Evolutionary conservation across 2,329 filamentous ascomycete genomes (phyloP).

Genomic region (Thielaviopsis musarum): DNA sequence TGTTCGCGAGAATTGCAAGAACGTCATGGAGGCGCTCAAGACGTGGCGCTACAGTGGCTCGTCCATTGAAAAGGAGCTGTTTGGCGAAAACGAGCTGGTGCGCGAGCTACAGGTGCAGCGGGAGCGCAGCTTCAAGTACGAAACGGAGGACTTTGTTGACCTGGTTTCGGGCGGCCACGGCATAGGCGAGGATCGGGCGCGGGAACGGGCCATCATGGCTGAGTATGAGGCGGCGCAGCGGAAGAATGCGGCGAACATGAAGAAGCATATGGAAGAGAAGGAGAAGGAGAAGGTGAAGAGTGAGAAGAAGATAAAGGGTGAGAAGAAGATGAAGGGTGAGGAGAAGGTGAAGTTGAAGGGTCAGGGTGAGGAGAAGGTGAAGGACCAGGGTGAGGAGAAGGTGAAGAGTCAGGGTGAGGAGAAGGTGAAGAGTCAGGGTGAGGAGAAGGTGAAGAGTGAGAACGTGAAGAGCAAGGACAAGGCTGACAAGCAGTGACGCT

Average conservation of each 20-base stretch:
- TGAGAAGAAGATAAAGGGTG: background rate
- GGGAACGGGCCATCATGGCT: background rate
- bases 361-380: background rate
- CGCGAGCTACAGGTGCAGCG: background rate
- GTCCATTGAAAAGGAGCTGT: conserved; percentile 9
- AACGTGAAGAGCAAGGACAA: no score
- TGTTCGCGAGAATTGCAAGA: conserved; percentile 20
- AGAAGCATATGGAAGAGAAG: background rate
- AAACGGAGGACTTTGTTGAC: conserved; percentile 1
- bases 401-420: no score
- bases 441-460: no score
- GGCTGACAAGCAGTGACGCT: no score
- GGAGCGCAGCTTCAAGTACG: conserved; percentile 1
- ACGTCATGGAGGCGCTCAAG: conserved; percentile 19
- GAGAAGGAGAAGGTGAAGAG: background rate
- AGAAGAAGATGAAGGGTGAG: background rate
- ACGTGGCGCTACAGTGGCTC: conserved; percentile 9
- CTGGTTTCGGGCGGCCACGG: background rate
- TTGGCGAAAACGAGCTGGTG: conserved; percentile 10
- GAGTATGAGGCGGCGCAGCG: background rate
- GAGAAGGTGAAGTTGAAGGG: background rate
- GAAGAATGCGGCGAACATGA: background rate
- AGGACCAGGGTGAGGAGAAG: background rate
- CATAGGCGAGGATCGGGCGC: background rate
- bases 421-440: background rate